Evolutionary conservation across 495 filamentous ascomycete species (phyloP).

Genomic region (Trichocladium uniseriatum): DNA sequence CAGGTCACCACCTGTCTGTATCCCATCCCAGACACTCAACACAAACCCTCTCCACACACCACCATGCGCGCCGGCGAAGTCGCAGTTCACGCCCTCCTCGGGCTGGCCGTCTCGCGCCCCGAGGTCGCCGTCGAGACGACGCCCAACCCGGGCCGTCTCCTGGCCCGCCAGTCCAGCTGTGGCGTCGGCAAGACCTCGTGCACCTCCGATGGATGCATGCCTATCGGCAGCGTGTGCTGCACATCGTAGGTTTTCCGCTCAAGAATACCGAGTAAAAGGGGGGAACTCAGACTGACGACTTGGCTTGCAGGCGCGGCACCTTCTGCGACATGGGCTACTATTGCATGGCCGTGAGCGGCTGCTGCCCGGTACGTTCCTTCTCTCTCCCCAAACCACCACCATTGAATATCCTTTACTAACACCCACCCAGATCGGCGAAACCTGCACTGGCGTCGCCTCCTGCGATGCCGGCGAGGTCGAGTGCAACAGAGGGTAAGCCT

Average conservation of each 20-base stretch:
- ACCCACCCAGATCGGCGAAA: constrained; percentile 2
- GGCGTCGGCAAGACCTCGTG: too few relatives aligned
- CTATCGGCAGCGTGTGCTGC: neutral
- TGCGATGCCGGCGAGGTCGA: constrained; percentile 10
- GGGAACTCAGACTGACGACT: neutral
- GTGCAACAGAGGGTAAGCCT: constrained; percentile 4
- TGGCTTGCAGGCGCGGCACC: neutral
- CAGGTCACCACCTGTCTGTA: too few relatives aligned
- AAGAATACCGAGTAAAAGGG: neutral
- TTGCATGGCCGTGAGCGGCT: constrained; percentile 12
- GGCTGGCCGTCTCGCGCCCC: too few relatives aligned
- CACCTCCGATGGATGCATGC: too few relatives aligned
- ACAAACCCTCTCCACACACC: too few relatives aligned
- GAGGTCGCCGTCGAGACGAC: too few relatives aligned
- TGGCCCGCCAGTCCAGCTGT: too few relatives aligned
- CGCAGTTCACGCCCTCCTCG: too few relatives aligned
- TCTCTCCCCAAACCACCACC: neutral
- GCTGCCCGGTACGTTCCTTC: constrained; percentile 10
- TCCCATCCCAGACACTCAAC: too few relatives aligned
- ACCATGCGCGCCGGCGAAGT: too few relatives aligned
- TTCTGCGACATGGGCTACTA: constrained; percentile 17
- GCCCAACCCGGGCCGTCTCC: too few relatives aligned
- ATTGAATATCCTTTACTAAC: neutral
- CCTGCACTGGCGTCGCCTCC: constrained; percentile 7
- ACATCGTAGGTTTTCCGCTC: neutral